Evolutionary conservation across 805 yeast species (phyloP).

Genomic region (Diddensiella transvaalensis): DNA sequence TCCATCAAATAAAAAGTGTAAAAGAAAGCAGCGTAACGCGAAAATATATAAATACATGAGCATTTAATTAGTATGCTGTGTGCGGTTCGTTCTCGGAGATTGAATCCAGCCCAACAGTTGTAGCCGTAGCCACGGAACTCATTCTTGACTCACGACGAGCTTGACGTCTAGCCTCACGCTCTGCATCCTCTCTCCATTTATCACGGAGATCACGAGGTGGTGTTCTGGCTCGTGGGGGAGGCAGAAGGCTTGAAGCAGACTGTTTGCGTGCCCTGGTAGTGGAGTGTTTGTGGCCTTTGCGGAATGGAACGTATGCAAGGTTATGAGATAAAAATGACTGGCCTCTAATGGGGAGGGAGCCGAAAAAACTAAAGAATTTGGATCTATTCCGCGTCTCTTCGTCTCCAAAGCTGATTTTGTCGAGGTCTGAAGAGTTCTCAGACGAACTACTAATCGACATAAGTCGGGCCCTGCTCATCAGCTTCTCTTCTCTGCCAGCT

Average conservation of each 20-base stretch:
- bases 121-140: too few relatives aligned
- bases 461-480: not conserved
- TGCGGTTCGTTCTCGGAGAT: too few relatives aligned
- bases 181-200: slow-evolving; percentile 11
- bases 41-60: not conserved
- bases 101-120: too few relatives aligned
- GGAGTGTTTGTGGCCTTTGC: not conserved
- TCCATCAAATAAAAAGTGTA: not conserved
- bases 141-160: not conserved
- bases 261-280: not conserved
- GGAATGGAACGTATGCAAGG: slow-evolving; percentile 11
- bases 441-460: not conserved
- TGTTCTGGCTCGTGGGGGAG: not conserved
- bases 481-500: not conserved
- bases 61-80: too few relatives aligned
- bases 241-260: not conserved
- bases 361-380: slow-evolving; percentile 12
- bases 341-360: slow-evolving; percentile 9
- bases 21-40: not conserved
- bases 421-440: not conserved
- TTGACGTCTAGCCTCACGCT: slow-evolving; percentile 7
- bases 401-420: not conserved
- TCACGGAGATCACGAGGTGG: slow-evolving; percentile 6
- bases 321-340: slow-evolving; percentile 14
- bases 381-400: slow-evolving; percentile 1